A percentile compares a stretch with the other conserved stretches of the same genome.
Conservation (phyloP, 164 flowering plant species). For the Vitis cinerea region DNA sequence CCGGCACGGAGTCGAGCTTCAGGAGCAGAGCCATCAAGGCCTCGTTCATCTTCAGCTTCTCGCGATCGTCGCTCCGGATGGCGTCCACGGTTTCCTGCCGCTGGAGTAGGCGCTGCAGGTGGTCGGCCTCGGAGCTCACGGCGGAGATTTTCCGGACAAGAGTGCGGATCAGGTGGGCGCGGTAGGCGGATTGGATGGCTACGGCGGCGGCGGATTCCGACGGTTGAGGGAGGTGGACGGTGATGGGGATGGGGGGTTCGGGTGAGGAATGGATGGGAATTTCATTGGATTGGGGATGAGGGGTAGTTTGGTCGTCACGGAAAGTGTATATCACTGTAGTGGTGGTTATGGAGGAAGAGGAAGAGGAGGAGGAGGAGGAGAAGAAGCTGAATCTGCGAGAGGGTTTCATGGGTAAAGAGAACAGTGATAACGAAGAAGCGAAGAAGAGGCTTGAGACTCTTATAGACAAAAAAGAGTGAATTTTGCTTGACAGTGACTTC, state of each 20-base stretch:
- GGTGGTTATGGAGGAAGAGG: conserved; percentile 6
- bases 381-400: conserved; percentile 16
- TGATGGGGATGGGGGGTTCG: conserved; percentile 14
- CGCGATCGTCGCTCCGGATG: conserved; percentile 51
- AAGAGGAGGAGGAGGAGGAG: conserved; percentile 20
- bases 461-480: too few species aligned
- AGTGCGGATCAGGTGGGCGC: conserved; percentile 49
- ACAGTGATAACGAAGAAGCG: neutral
- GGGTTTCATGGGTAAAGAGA: conserved; percentile 21
- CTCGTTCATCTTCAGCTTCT: conserved; percentile 69
- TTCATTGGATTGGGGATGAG: conserved; percentile 18
- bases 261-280: conserved; percentile 24
- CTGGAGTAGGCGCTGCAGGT: conserved; percentile 54
- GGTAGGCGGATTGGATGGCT: conserved; percentile 67
- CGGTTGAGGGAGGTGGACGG: conserved; percentile 24
- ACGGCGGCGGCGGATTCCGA: conserved; percentile 39
- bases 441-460: neutral
- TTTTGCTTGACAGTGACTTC: too few species aligned
- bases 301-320: conserved; percentile 35
- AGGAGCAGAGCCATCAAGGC: conserved; percentile 71
- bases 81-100: conserved; percentile 86
- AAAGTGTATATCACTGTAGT: conserved; percentile 28
- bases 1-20: conserved; percentile 74
- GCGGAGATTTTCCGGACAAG: conserved; percentile 48
- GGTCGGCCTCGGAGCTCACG: conserved; percentile 48